phyloP scores from a whole-genome alignment of 192 early-diverging fungal species.

The Mortierella alpina region DNA sequence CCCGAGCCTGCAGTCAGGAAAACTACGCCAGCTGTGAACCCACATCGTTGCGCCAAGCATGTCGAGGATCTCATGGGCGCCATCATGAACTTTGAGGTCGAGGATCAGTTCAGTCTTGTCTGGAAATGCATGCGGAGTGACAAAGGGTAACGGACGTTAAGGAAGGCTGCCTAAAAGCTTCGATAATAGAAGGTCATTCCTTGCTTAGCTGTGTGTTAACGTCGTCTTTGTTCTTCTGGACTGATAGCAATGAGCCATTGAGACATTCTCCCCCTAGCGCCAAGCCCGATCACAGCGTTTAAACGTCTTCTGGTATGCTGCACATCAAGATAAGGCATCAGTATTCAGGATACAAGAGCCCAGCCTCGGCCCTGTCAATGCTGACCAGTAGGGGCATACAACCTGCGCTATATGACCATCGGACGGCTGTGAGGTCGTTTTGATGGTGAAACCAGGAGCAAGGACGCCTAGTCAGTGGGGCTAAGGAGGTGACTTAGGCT shows the following conservation, averaged over 20 bases:
- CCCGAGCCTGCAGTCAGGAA: slow-evolving; percentile 6
- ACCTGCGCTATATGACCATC: too few species aligned
- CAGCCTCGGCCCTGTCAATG: too few species aligned
- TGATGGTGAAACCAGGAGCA: too few species aligned
- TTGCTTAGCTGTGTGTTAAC: not conserved
- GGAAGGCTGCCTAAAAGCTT: not conserved
- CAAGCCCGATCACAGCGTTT: slow-evolving; percentile 35
- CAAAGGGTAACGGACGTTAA: slow-evolving; percentile 22
- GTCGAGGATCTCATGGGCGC: slow-evolving; percentile 46
- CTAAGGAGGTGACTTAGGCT: too few species aligned
- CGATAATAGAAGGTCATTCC: not conserved
- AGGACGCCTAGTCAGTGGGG: too few species aligned
- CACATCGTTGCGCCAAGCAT: slow-evolving; percentile 50
- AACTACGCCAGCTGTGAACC: slow-evolving; percentile 8
- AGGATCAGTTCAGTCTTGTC: slow-evolving; percentile 42
- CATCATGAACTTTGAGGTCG: slow-evolving; percentile 40
- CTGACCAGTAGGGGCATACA: too few species aligned
- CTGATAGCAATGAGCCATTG: slow-evolving; percentile 29
- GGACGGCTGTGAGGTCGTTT: too few species aligned
- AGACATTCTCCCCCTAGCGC: slow-evolving; percentile 22
- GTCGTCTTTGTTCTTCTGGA: not conserved
- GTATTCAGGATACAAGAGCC: too few species aligned
- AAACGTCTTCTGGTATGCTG: not conserved
- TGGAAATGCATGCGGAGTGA: slow-evolving; percentile 48
- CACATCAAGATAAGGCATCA: too few species aligned